A percentile compares a stretch with the other conserved stretches of the same genome.
phyloP scores from a whole-genome alignment of 257 asterid species.

The Penstemon eatonii region DNA sequence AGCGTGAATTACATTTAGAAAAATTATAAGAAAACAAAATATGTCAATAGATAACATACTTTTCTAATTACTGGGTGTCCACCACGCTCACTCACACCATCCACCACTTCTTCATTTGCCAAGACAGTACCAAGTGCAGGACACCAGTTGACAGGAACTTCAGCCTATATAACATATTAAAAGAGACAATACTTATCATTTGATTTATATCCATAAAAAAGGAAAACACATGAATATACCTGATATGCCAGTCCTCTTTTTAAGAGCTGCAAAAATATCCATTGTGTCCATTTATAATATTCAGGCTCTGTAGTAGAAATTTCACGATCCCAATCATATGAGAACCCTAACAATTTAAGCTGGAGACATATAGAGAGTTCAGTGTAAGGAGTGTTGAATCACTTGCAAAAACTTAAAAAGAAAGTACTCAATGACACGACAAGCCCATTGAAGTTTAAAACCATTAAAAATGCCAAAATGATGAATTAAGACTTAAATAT shows the following conservation, averaged over 20 bases:
- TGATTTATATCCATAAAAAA: conserved; percentile 11
- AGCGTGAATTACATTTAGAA: conserved; percentile 19
- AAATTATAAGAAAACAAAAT: conserved; percentile 20
- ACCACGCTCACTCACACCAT: conserved; percentile 99
- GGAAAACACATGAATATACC: conserved; percentile 37
- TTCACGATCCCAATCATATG: conserved; percentile 99
- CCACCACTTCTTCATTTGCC: conserved; percentile 97
- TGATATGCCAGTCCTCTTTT: conserved; percentile 96
- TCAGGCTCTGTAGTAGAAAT: conserved; percentile 95
- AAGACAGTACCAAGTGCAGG: conserved; percentile 99
- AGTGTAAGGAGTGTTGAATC: conserved; percentile 27
- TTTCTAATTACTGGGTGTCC: conserved; percentile 97
- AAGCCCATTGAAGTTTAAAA: conserved; percentile 3
- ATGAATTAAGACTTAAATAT: neutral
- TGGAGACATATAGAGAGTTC: conserved; percentile 43
- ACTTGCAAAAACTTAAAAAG: neutral
- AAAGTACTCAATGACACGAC: neutral
- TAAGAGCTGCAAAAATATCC: conserved; percentile 97
- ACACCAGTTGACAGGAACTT: conserved; percentile 99
- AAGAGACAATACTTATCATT: conserved; percentile 20
- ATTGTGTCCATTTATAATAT: conserved; percentile 94
- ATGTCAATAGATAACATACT: conserved; percentile 41
- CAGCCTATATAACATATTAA: conserved; percentile 58
- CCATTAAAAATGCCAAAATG: conserved; percentile 12
- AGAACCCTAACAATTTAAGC: conserved; percentile 92